Percentiles rank a stretch among this genome's conserved stretches.
phyloP scores from a whole-genome alignment of 192 early-diverging fungal species.

The Neocallimastix lanati region DNA sequence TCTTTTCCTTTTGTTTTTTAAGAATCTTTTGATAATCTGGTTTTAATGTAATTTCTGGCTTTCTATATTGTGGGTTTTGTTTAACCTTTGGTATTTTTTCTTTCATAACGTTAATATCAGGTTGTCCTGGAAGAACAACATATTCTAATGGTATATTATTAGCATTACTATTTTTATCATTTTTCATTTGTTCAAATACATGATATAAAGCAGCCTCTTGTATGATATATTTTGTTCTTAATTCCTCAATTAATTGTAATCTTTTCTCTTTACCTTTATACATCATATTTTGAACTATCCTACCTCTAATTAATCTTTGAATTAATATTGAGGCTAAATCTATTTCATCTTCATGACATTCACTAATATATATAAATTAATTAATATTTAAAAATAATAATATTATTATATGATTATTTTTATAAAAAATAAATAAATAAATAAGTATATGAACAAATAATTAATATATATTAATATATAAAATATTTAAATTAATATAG shows the following conservation, averaged over 20 bases:
- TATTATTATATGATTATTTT: no score
- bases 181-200: constrained; percentile 4
- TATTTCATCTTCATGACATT: constrained; percentile 20
- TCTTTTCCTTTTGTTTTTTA: background rate
- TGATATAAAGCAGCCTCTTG: constrained; percentile 8
- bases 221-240: constrained; percentile 24
- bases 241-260: constrained; percentile 29
- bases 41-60: background rate
- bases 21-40: background rate
- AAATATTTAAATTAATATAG: no score
- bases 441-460: no score
- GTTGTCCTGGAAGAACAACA: background rate
- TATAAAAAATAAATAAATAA: no score
- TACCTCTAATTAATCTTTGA: constrained; percentile 31
- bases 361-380: constrained; percentile 4
- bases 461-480: no score
- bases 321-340: constrained; percentile 25
- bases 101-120: background rate
- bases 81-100: background rate
- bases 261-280: constrained; percentile 28
- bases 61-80: background rate
- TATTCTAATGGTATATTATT: background rate
- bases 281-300: constrained; percentile 34
- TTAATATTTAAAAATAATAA: no score
- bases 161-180: background rate